Percentiles rank a stretch among this genome's conserved stretches.
Conservation (phyloP, 176 grass and related monocot genomes). For the Typha latifolia region DNA sequence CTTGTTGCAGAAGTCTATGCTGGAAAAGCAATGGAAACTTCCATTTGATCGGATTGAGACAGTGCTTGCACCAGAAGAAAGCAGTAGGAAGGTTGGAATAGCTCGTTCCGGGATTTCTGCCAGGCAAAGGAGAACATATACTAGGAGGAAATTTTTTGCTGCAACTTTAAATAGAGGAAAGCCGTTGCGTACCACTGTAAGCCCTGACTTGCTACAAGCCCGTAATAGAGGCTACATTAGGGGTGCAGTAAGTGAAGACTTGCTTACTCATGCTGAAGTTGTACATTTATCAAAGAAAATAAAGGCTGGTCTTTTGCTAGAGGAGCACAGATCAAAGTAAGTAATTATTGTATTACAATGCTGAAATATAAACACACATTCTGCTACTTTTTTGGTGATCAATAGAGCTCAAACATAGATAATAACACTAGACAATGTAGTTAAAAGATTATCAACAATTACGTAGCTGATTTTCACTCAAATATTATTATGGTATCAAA, state of each 20-base stretch:
- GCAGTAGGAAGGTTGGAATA: slow-evolving; percentile 12
- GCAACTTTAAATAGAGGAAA: slow-evolving; percentile 20
- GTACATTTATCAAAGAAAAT: slow-evolving; percentile 90
- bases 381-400: not conserved
- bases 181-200: slow-evolving; percentile 34
- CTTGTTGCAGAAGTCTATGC: slow-evolving; percentile 76
- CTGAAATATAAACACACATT: not conserved
- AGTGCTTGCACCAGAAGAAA: slow-evolving; percentile 8
- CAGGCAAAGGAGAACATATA: slow-evolving; percentile 58
- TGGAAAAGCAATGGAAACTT: slow-evolving; percentile 97
- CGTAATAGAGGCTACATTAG: slow-evolving; percentile 60
- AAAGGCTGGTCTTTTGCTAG: slow-evolving; percentile 61
- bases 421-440: not conserved
- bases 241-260: slow-evolving; percentile 60
- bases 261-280: slow-evolving; percentile 87
- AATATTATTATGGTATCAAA: no score
- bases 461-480: not conserved
- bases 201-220: slow-evolving; percentile 60
- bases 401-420: no score
- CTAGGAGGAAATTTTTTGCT: slow-evolving; percentile 23
- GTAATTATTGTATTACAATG: not conserved
- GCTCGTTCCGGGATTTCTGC: slow-evolving; percentile 54
- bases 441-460: not conserved
- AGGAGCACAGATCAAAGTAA: slow-evolving; percentile 72
- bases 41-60: slow-evolving; percentile 43